These are phyloP conservation scores for Aureobasidium sp. DNA, from an alignment of 2,329 filamentous ascomycete species.

Conservation along the genomic window DNA sequence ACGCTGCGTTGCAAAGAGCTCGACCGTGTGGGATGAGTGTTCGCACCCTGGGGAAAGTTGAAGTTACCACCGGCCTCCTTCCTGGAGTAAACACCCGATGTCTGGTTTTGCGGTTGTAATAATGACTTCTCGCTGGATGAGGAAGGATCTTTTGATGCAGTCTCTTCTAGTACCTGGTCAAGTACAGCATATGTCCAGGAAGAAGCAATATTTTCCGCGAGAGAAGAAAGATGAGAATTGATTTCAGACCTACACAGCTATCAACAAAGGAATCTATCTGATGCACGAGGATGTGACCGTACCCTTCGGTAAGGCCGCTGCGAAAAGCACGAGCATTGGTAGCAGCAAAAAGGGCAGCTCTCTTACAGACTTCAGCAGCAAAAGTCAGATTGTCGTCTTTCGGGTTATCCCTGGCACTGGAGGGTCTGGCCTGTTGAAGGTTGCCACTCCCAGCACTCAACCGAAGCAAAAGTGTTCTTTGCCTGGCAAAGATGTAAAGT, in stretches of 20 bases:
- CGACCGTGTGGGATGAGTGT: slow-evolving; percentile 12
- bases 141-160: slow-evolving; percentile 58
- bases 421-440: slow-evolving; percentile 8
- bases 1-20: slow-evolving; percentile 12
- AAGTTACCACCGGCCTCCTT: slow-evolving; percentile 9
- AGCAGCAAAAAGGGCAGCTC: slow-evolving; percentile 77
- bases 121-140: slow-evolving; percentile 39
- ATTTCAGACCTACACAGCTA: slow-evolving; percentile 23
- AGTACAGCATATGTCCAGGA: slow-evolving; percentile 72
- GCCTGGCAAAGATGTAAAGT: slow-evolving; percentile 85
- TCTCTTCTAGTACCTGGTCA: slow-evolving; percentile 69
- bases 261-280: slow-evolving; percentile 17
- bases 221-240: slow-evolving; percentile 18
- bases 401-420: neutral
- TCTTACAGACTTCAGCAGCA: slow-evolving; percentile 77
- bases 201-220: slow-evolving; percentile 65
- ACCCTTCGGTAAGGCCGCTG: slow-evolving; percentile 60
- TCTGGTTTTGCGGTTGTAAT: neutral
- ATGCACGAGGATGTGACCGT: slow-evolving; percentile 28
- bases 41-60: slow-evolving; percentile 17
- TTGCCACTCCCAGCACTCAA: slow-evolving; percentile 43
- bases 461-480: slow-evolving; percentile 72
- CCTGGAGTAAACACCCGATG: neutral
- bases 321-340: slow-evolving; percentile 71
- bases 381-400: slow-evolving; percentile 61